A percentile compares a stretch with the other conserved stretches of the same genome.
Evolutionary conservation across 2,329 filamentous ascomycete genomes (phyloP).

Genomic region (Fusarium illudens): DNA sequence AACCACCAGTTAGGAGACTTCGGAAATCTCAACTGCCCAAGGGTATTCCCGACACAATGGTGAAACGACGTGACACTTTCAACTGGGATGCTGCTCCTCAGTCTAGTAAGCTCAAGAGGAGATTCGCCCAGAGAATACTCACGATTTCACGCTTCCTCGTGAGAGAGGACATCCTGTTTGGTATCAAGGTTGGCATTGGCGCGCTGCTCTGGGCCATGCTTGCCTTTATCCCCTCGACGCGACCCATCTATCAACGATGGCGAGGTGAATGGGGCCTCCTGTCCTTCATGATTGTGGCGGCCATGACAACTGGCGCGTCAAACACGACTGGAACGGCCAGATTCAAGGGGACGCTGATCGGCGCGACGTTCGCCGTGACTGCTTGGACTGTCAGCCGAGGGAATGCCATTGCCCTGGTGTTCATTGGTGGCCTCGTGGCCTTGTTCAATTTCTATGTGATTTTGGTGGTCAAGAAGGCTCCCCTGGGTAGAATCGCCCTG

Average conservation of each 20-base stretch:
- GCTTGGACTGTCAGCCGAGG: constrained; percentile 81
- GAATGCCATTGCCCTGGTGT: constrained; percentile 77
- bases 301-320: constrained; percentile 95
- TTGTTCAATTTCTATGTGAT: constrained; percentile 91
- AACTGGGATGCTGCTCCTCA: constrained; percentile 65
- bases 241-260: constrained; percentile 86
- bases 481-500: constrained; percentile 91
- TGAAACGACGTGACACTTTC: constrained; percentile 61
- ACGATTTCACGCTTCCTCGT: constrained; percentile 57
- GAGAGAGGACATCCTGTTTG: constrained; percentile 73
- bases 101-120: constrained; percentile 54
- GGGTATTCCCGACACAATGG: constrained; percentile 64
- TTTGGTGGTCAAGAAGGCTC: constrained; percentile 81
- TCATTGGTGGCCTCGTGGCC: constrained; percentile 83
- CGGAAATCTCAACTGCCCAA: constrained; percentile 63
- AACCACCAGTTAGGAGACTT: constrained; percentile 55
- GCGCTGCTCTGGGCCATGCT: constrained; percentile 89
- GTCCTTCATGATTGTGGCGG: constrained; percentile 97
- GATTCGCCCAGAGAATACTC: constrained; percentile 57
- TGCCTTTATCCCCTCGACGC: constrained; percentile 81
- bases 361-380: constrained; percentile 76
- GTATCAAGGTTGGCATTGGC: constrained; percentile 91
- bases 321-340: constrained; percentile 91
- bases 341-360: constrained; percentile 85
- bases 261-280: constrained; percentile 95